Evolutionary conservation across 192 early-diverging fungal species (phyloP).

Genomic region (Cetraspora pellucida): DNA sequence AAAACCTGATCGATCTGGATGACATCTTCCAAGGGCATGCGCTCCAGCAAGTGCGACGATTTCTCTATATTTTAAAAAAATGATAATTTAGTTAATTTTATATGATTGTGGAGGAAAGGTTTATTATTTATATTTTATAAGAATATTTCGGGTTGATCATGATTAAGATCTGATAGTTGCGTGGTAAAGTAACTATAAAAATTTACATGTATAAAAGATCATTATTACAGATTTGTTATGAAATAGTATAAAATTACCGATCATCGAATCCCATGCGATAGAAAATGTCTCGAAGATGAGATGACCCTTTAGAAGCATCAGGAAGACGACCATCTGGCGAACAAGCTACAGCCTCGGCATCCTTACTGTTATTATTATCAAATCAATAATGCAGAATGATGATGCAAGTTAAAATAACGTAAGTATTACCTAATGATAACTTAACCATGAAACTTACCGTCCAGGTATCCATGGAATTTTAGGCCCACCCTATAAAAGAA

Average conservation of each 20-base stretch:
- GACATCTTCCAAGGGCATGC: slow-evolving; percentile 79
- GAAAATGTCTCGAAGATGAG: slow-evolving; percentile 77
- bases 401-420: neutral
- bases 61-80: slow-evolving; percentile 46
- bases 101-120: too few relatives aligned
- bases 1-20: slow-evolving; percentile 72
- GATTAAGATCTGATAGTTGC: too few relatives aligned
- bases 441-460: slow-evolving; percentile 38
- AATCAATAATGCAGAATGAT: neutral
- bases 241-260: slow-evolving; percentile 28
- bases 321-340: slow-evolving; percentile 80
- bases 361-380: neutral
- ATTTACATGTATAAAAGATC: neutral
- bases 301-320: slow-evolving; percentile 65
- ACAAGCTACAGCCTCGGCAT: slow-evolving; percentile 49
- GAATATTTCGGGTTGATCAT: too few relatives aligned
- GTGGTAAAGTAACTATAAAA: neutral
- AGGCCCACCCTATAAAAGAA: slow-evolving; percentile 63
- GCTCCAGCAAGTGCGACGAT: slow-evolving; percentile 83
- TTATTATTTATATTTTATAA: too few relatives aligned
- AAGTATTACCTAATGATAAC: neutral
- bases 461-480: slow-evolving; percentile 75
- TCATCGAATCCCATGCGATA: slow-evolving; percentile 74
- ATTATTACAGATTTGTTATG: slow-evolving; percentile 66
- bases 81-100: neutral